phyloP scores from a whole-genome alignment of 2,329 filamentous ascomycete genomes.

The Fusarium sp. region DNA sequence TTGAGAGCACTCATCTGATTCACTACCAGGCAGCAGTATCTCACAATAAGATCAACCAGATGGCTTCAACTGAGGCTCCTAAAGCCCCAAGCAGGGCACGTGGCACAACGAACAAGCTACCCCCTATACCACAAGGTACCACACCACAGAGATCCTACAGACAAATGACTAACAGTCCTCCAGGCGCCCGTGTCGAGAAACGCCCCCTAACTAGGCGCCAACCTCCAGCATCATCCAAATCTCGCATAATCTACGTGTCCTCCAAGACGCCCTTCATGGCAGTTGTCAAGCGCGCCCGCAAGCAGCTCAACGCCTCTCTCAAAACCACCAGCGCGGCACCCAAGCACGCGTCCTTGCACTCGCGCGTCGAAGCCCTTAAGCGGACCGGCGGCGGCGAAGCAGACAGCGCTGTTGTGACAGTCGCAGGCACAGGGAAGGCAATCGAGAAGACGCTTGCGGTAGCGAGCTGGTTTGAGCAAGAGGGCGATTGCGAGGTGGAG shows the following conservation, averaged over 20 bases:
- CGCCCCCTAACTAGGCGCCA: slow-evolving; percentile 58
- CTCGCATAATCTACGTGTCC: slow-evolving; percentile 71
- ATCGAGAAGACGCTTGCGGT: slow-evolving; percentile 72
- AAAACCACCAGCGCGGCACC: slow-evolving; percentile 58
- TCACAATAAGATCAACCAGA: slow-evolving; percentile 19
- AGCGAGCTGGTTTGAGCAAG: slow-evolving; percentile 72
- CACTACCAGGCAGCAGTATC: slow-evolving; percentile 26
- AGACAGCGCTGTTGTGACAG: slow-evolving; percentile 58
- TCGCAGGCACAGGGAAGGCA: slow-evolving; percentile 74
- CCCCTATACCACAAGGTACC: slow-evolving; percentile 50
- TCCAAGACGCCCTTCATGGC: slow-evolving; percentile 74
- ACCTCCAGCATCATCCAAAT: slow-evolving; percentile 56
- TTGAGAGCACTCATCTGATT: slow-evolving; percentile 14
- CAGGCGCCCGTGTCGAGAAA: slow-evolving; percentile 62
- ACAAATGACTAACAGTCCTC: slow-evolving; percentile 3
- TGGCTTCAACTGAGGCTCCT: slow-evolving; percentile 36
- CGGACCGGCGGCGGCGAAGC: slow-evolving; percentile 45
- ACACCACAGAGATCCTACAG: neutral
- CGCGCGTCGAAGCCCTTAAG: slow-evolving; percentile 58
- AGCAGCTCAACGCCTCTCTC: slow-evolving; percentile 67
- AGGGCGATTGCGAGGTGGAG: slow-evolving; percentile 67
- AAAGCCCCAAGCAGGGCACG: slow-evolving; percentile 28
- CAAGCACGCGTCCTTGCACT: slow-evolving; percentile 58
- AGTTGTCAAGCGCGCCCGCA: slow-evolving; percentile 71
- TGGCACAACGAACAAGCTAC: slow-evolving; percentile 49